Evolutionary conservation across 352 stramenopile species (phyloP).

Genomic region (Globisporangium nunn): DNA sequence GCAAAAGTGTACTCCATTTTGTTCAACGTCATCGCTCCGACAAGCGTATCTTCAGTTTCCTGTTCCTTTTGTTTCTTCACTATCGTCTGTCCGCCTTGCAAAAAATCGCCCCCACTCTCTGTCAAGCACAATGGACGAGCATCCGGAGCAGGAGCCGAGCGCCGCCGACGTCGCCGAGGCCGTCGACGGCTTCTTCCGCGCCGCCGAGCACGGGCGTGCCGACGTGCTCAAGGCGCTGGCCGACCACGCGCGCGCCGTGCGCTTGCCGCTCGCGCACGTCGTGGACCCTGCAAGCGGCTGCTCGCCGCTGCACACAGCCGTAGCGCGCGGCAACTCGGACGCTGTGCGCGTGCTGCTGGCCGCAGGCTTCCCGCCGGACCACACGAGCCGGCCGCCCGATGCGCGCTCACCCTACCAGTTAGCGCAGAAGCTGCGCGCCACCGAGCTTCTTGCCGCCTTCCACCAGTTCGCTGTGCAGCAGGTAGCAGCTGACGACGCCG

Average conservation of each 20-base stretch:
- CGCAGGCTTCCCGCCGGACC: constrained; percentile 61
- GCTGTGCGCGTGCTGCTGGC: constrained; percentile 71
- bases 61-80: no score
- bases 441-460: constrained; percentile 72
- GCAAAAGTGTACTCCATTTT: no score
- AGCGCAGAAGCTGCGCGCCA: constrained; percentile 44
- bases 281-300: constrained; percentile 56
- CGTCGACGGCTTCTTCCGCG: constrained; percentile 75
- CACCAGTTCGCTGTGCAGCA: constrained; percentile 86
- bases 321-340: constrained; percentile 66
- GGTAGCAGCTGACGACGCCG: constrained; percentile 55
- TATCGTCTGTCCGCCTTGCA: no score
- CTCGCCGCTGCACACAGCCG: constrained; percentile 72
- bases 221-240: constrained; percentile 82
- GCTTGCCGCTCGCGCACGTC: constrained; percentile 38
- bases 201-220: constrained; percentile 70
- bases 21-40: no score
- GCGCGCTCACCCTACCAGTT: constrained; percentile 50
- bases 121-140: no score
- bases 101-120: no score
- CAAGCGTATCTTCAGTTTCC: background rate
- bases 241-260: constrained; percentile 43
- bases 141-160: background rate
- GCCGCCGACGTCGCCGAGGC: constrained; percentile 39
- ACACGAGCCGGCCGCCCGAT: constrained; percentile 20